Conservation (phyloP, 2,329 filamentous ascomycete genomes). For the Ophiostoma triangulosporum region DNA sequence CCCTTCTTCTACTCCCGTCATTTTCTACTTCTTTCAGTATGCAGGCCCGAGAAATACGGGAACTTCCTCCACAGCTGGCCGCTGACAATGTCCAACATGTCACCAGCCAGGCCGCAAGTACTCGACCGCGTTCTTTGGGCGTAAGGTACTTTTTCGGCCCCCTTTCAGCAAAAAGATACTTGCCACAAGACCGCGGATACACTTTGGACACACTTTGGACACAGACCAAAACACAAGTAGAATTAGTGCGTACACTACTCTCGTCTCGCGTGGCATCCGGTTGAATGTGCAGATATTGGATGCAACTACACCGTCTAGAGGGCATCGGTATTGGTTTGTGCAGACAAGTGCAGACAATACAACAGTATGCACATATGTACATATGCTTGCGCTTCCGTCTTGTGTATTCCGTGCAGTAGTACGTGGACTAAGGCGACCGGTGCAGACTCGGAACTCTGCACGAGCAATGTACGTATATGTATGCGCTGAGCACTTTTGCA, state of each 20-base stretch:
- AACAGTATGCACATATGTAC: too few species aligned
- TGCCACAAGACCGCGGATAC: neutral
- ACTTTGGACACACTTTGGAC: neutral
- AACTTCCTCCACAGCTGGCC: neutral
- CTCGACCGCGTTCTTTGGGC: neutral
- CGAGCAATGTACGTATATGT: too few species aligned
- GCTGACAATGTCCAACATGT: too few species aligned
- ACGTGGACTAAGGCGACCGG: neutral
- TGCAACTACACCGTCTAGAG: too few species aligned
- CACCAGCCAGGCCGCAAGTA: neutral
- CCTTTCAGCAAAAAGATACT: neutral
- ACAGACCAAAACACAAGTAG: neutral
- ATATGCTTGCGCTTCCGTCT: too few species aligned
- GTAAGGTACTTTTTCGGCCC: neutral
- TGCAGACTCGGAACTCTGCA: neutral
- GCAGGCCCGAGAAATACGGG: neutral
- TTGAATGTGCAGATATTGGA: too few species aligned
- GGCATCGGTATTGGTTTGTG: too few species aligned
- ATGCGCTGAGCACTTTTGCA: too few species aligned
- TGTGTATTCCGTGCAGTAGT: neutral
- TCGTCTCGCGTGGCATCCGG: neutral
- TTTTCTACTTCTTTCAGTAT: constrained; percentile 1
- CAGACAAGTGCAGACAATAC: too few species aligned
- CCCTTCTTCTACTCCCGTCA: neutral
- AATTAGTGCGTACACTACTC: too few species aligned